phyloP scores from a whole-genome alignment of 305 asterid species.

The Fraxinus latifolia region DNA sequence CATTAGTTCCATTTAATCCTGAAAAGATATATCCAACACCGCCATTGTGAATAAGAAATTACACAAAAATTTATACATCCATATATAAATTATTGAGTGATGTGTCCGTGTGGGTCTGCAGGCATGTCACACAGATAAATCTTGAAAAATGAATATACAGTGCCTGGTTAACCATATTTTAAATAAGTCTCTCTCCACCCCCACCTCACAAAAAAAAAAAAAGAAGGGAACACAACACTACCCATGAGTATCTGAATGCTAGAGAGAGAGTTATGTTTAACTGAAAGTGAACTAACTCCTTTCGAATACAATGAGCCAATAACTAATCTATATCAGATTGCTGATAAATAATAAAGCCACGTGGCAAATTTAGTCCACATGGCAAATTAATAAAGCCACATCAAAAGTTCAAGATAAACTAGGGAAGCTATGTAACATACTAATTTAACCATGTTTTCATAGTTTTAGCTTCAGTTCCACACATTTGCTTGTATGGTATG shows the following conservation, averaged over 20 bases:
- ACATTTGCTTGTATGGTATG: background rate
- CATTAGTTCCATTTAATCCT: constrained; percentile 43
- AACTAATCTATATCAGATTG: background rate
- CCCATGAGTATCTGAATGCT: background rate
- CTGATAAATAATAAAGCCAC: background rate
- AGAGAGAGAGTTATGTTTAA: background rate
- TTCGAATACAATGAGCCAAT: background rate
- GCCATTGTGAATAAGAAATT: background rate
- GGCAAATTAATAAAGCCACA: too few species aligned
- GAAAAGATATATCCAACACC: constrained; percentile 21
- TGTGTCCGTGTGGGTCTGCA: background rate
- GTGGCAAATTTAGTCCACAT: background rate
- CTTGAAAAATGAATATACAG: background rate
- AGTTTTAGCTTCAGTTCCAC: background rate
- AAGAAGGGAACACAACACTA: background rate
- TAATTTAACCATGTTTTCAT: background rate
- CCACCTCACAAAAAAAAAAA: background rate
- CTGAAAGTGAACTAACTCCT: background rate
- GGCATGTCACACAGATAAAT: background rate
- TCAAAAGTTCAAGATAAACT: background rate
- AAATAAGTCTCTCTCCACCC: background rate
- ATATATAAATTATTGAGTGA: background rate
- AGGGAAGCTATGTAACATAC: background rate
- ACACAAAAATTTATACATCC: background rate
- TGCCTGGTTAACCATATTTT: background rate